phyloP scores from a whole-genome alignment of 495 filamentous ascomycete species.

The Schizothecium vesticola region DNA sequence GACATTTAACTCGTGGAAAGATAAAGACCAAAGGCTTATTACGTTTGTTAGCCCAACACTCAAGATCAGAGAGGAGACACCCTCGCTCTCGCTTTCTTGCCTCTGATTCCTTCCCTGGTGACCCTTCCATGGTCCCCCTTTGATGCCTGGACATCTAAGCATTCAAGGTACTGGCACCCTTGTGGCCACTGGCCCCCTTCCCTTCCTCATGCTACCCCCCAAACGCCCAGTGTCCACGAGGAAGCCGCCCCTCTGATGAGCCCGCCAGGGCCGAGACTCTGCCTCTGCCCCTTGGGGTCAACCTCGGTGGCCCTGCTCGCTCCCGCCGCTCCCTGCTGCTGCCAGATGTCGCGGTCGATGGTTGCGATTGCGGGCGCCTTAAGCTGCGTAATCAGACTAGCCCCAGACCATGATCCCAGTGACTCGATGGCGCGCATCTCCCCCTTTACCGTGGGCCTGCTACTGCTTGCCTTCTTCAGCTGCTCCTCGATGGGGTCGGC shows the following conservation, averaged over 20 bases:
- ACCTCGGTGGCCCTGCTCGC: conserved; percentile 60
- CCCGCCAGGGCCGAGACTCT: conserved; percentile 57
- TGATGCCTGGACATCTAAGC: background rate
- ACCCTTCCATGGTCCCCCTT: background rate
- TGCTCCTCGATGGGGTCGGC: conserved; percentile 60
- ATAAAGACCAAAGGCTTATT: no score
- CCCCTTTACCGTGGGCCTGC: conserved; percentile 47
- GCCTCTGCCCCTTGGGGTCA: conserved; percentile 47
- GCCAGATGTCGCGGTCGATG: conserved; percentile 79
- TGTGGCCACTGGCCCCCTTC: background rate
- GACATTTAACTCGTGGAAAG: no score
- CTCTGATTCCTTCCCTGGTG: background rate
- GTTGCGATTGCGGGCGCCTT: conserved; percentile 75
- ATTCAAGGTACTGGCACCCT: background rate
- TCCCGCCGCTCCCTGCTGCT: conserved; percentile 69
- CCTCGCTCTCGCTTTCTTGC: no score
- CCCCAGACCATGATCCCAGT: conserved; percentile 84
- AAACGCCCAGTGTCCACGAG: conserved; percentile 76
- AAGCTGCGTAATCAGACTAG: conserved; percentile 71
- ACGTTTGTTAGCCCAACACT: no score
- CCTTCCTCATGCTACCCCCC: conserved; percentile 44
- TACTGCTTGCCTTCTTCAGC: conserved; percentile 47
- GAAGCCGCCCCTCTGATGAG: conserved; percentile 42
- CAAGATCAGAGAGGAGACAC: background rate
- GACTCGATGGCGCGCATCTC: conserved; percentile 71